phyloP scores from a whole-genome alignment of 345 rosid species.

The Carallia brachiata region DNA sequence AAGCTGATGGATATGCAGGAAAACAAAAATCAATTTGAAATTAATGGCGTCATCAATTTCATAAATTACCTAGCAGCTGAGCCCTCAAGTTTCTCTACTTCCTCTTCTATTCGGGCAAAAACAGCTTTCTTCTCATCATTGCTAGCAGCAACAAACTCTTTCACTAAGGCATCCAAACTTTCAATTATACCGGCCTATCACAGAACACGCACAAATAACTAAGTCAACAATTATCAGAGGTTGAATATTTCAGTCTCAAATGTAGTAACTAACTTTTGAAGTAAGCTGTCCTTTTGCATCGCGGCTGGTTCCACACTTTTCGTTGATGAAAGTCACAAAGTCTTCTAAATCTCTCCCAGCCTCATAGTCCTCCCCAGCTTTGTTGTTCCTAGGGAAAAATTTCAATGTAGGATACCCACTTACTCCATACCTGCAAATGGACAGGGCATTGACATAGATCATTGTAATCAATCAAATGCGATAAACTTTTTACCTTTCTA shows the following conservation, averaged over 20 bases:
- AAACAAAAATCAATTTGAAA: background rate
- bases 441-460: slow-evolving; percentile 1
- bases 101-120: slow-evolving; percentile 65
- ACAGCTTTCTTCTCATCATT: slow-evolving; percentile 69
- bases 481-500: background rate
- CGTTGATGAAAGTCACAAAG: slow-evolving; percentile 84
- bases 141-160: slow-evolving; percentile 76
- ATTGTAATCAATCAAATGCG: background rate
- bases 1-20: background rate
- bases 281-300: slow-evolving; percentile 88
- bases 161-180: slow-evolving; percentile 71
- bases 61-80: slow-evolving; percentile 52
- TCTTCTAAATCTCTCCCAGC: slow-evolving; percentile 91
- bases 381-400: slow-evolving; percentile 86
- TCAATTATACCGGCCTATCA: slow-evolving; percentile 82
- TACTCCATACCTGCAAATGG: slow-evolving; percentile 63
- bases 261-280: slow-evolving; percentile 46
- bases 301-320: slow-evolving; percentile 76
- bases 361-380: slow-evolving; percentile 90
- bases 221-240: background rate
- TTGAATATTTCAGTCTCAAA: background rate
- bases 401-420: slow-evolving; percentile 92
- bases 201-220: background rate
- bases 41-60: background rate
- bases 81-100: slow-evolving; percentile 71